Evolutionary conservation across 2,329 filamentous ascomycete species (phyloP), one percentile per base, ranked within the genome.

Genomic region (Mycosphaerella arachidis): DNA sequence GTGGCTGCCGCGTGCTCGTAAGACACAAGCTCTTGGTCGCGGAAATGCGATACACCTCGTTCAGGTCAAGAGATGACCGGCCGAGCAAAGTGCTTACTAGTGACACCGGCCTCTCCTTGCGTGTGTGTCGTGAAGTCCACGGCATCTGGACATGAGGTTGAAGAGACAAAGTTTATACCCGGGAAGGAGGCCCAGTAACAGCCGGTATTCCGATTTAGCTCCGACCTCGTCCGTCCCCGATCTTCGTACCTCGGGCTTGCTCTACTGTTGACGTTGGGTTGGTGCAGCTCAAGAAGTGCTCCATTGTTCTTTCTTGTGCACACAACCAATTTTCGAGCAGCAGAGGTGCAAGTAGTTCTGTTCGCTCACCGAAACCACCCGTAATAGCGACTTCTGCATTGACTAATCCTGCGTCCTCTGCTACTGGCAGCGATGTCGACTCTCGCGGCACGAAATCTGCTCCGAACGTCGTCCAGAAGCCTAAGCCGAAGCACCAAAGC

Each of bases 371-470:
- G 9, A 48, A 4, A 27, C 46, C 10, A 2, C 2, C 2, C n/a
- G 9, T 27, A 24, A n/a, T 18, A 48, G 5, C 40, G 13, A 43
- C 40, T n/a, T 16, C 40, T 18, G 2, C 40, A 43, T 43, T n/a
- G 40, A n/a, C 40, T 13, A 13, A n/a, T n/a, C 40, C 40, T 43
- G 13, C 6, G 30, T 20, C 29, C 10, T 16, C 46, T 30, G 4
- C 27, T 8, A 29, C 5, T 30, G 50, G 56, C 61, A 55, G 64
- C 59, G 58, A 64, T 72, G 73, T 66, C 74, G 67, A 60, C 67
- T 58, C 72, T 77, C 37, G 70, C 70, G 27, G 77, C 73, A 77
- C 80, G 71, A 53, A 70, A 64, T 65, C 60, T 71, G 66, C 67
- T 71, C 67, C 62, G 69, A 63, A 68, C 67, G 53, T 63, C 67